A percentile compares a stretch with the other conserved stretches of the same genome.
Evolutionary conservation across 768 basidiomycete species (phyloP).

Genomic region (Leccinellum rugosiceps): DNA sequence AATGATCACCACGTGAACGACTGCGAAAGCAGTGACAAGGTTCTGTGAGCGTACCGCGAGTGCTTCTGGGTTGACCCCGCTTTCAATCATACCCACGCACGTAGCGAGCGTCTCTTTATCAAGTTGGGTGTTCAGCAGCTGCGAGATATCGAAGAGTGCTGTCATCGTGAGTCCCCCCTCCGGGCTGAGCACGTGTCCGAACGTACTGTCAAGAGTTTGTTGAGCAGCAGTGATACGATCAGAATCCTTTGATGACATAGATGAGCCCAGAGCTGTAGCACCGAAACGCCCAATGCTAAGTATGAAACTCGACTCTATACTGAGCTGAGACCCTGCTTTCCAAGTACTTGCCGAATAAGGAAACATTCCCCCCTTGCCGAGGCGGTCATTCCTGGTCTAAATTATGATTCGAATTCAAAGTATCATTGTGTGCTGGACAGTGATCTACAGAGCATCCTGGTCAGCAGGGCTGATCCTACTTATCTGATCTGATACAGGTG

Average conservation of each 20-base stretch:
- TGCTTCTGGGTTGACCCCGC: slow-evolving; percentile 88
- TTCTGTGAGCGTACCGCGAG: slow-evolving; percentile 62
- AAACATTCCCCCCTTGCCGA: neutral
- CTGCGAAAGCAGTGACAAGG: neutral
- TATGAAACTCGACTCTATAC: neutral
- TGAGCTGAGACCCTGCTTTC: neutral
- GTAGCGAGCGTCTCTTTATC: slow-evolving; percentile 92
- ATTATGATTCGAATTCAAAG: neutral
- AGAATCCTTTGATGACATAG: slow-evolving; percentile 47
- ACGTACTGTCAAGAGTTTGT: slow-evolving; percentile 69
- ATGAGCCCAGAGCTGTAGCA: neutral
- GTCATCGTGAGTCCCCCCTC: slow-evolving; percentile 10
- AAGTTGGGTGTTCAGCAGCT: slow-evolving; percentile 80
- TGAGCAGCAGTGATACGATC: slow-evolving; percentile 63
- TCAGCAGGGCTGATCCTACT: neutral
- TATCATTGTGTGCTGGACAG: neutral
- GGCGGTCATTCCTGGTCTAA: neutral
- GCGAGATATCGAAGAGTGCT: slow-evolving; percentile 88
- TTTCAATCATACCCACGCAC: slow-evolving; percentile 90
- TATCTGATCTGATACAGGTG: neutral
- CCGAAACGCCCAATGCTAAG: neutral
- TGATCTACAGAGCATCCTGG: neutral
- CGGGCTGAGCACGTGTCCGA: neutral
- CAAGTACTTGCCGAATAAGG: slow-evolving; percentile 3
- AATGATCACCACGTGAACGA: slow-evolving; percentile 6